Conservation (phyloP, 148 eudicot genomes). For the Silene latifolia region DNA sequence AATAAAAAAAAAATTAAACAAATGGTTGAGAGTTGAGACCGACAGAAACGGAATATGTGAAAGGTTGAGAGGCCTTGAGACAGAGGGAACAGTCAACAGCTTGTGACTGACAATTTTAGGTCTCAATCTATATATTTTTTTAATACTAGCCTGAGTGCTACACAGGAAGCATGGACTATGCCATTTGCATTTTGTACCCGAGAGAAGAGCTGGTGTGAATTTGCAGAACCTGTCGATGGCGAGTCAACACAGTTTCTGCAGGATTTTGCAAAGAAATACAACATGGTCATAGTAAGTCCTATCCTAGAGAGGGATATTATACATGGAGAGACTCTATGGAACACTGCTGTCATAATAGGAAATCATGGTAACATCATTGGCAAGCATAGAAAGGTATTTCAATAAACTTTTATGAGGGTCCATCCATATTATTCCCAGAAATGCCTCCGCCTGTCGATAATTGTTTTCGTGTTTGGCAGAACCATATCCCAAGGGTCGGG, state of each 20-base stretch:
- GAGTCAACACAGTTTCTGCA: constrained; percentile 84
- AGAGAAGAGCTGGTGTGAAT: constrained; percentile 96
- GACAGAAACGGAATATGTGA: not conserved
- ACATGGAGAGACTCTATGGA: constrained; percentile 95
- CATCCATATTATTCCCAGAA: not conserved
- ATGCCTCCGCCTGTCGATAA: not conserved
- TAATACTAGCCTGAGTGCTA: not conserved
- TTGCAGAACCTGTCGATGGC: constrained; percentile 87
- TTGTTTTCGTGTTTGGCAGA: constrained; percentile 46
- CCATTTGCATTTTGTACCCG: constrained; percentile 98
- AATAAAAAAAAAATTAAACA: no score
- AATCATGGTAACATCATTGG: constrained; percentile 92
- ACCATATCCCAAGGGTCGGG: constrained; percentile 95
- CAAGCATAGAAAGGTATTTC: constrained; percentile 74
- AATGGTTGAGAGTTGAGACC: not conserved
- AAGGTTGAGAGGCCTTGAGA: not conserved
- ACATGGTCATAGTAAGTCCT: constrained; percentile 89
- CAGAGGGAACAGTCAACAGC: not conserved
- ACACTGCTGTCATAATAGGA: constrained; percentile 87
- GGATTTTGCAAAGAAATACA: constrained; percentile 69
- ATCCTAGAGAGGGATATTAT: constrained; percentile 85
- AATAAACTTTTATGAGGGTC: not conserved
- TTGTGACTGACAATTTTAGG: not conserved
- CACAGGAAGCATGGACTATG: constrained; percentile 97
- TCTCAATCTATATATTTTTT: not conserved